phyloP scores from a whole-genome alignment of 83 land plant species.

The Diphasiastrum complanatum region DNA sequence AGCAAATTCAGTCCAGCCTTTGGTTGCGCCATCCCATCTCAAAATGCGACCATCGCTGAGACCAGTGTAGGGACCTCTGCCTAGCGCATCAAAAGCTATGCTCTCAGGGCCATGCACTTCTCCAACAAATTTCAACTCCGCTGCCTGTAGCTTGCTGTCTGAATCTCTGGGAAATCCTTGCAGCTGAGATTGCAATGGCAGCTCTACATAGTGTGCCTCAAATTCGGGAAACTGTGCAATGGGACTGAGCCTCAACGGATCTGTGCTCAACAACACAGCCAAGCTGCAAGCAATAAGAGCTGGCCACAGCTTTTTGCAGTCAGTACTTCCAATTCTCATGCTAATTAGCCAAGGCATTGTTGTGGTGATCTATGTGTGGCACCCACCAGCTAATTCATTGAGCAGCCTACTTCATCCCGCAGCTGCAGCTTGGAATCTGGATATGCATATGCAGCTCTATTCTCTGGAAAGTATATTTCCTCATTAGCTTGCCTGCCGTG shows the following conservation, averaged over 20 bases:
- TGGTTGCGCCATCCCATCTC: conserved; percentile 1
- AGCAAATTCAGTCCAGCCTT: conserved; percentile 11
- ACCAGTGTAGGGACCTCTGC: conserved; percentile 11
- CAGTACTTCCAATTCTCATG: no score
- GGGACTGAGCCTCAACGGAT: conserved; percentile 3
- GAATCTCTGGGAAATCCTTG: background rate
- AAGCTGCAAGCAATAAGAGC: background rate
- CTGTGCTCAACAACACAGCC: background rate
- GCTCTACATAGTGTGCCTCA: conserved; percentile 1
- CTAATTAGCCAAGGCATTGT: no score
- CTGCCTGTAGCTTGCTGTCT: background rate
- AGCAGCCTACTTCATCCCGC: no score
- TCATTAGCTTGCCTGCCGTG: no score
- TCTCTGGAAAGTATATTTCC: no score
- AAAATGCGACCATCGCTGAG: conserved; percentile 8
- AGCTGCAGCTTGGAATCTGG: no score
- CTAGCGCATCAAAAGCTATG: conserved; percentile 8
- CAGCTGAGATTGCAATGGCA: background rate
- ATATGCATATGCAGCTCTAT: no score
- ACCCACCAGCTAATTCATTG: no score
- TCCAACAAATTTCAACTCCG: background rate
- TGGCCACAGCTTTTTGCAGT: no score
- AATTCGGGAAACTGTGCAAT: background rate
- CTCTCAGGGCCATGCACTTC: conserved; percentile 12
- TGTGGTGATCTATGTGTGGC: no score